These are phyloP conservation scores for Malbranchea cinnamomea DNA, from an alignment of 2,329 filamentous ascomycete species.

Conservation along the genomic window DNA sequence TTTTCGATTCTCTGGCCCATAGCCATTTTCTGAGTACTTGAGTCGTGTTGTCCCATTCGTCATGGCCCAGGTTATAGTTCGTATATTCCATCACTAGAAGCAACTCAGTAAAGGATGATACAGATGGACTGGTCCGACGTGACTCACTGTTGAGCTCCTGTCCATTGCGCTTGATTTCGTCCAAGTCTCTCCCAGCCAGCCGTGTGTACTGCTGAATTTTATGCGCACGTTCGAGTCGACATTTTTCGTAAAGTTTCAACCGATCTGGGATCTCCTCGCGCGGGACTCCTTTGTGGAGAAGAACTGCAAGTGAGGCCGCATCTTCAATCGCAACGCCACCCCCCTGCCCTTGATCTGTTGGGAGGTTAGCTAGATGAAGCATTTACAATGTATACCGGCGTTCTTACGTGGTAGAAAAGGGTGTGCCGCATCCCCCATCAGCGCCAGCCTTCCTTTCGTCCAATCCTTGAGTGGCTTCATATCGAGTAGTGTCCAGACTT, in stretches of 20 bases:
- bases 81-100: no score
- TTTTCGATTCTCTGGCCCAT: no score
- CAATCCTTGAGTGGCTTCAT: slow-evolving; percentile 15
- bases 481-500: slow-evolving; percentile 5
- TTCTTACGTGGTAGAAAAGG: slow-evolving; percentile 26
- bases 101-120: no score
- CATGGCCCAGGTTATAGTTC: no score
- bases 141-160: no score
- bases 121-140: no score
- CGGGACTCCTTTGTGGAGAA: slow-evolving; percentile 2
- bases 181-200: slow-evolving; percentile 2
- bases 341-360: slow-evolving; percentile 10
- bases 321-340: slow-evolving; percentile 29
- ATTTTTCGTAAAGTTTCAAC: slow-evolving; percentile 5
- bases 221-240: slow-evolving; percentile 4
- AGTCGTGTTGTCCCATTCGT: no score
- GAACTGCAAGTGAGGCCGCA: slow-evolving; percentile 20
- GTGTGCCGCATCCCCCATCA: slow-evolving; percentile 30
- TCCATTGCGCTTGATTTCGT: slow-evolving; percentile 1
- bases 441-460: slow-evolving; percentile 16
- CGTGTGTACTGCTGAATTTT: slow-evolving; percentile 3
- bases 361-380: background rate
- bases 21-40: no score
- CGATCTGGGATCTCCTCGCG: slow-evolving; percentile 2
- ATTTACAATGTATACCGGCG: background rate